These are phyloP conservation scores for Adansonia gregorii DNA, from an alignment of 441 rosid genomes.

Conservation along the genomic window DNA sequence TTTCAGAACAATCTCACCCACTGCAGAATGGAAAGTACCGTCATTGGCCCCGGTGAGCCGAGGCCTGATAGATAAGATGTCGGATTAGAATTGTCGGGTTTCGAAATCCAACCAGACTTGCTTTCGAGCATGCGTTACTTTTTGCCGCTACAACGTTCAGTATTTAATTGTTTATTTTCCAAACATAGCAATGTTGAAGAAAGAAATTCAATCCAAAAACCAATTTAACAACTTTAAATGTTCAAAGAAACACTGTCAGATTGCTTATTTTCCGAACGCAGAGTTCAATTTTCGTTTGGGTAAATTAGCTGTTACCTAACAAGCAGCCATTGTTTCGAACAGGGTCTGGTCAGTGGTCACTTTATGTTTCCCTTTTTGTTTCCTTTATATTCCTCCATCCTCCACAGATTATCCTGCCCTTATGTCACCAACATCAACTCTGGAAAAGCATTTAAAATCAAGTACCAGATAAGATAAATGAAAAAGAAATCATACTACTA, in stretches of 20 bases:
- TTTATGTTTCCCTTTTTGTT: too few species aligned
- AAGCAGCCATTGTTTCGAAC: background rate
- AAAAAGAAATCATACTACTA: background rate
- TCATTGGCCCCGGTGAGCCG: background rate
- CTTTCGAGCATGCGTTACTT: background rate
- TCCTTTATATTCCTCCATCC: too few species aligned
- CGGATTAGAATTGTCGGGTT: background rate
- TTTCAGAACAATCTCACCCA: background rate
- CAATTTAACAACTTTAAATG: too few species aligned
- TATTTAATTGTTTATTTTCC: too few species aligned
- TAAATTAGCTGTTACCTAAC: background rate
- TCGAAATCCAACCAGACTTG: background rate
- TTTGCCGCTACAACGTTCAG: background rate
- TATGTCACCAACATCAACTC: too few species aligned
- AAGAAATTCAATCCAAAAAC: too few species aligned
- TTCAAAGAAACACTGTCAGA: too few species aligned
- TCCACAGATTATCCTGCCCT: too few species aligned
- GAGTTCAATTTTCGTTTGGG: background rate
- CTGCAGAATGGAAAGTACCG: background rate
- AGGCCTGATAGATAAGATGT: background rate
- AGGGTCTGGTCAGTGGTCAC: background rate
- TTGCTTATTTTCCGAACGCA: too few species aligned
- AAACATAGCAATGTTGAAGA: too few species aligned
- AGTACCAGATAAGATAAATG: too few species aligned
- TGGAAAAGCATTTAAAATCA: too few species aligned